Conservation (phyloP, 805 yeast species). For the Candida nanaspora region DNA sequence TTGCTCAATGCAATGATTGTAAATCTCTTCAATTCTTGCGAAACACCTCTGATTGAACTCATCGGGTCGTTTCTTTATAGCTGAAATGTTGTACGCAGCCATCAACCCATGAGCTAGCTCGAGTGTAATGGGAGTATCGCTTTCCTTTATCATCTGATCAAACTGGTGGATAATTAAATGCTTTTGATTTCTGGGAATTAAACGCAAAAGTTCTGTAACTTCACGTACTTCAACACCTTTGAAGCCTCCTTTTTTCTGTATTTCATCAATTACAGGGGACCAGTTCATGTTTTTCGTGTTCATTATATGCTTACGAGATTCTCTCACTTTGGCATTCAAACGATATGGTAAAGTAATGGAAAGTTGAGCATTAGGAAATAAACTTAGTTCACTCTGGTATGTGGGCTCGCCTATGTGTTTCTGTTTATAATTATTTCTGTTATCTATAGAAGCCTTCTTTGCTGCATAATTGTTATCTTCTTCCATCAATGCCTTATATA, state of each 20-base stretch:
- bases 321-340: constrained; percentile 30
- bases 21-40: constrained; percentile 27
- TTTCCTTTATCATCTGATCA: constrained; percentile 30
- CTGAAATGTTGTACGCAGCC: constrained; percentile 17
- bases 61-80: constrained; percentile 8
- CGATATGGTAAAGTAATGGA: constrained; percentile 27
- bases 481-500: constrained; percentile 17
- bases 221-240: constrained; percentile 25
- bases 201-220: constrained; percentile 28
- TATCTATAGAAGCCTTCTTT: constrained; percentile 4
- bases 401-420: no score
- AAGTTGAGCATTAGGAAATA: constrained; percentile 21
- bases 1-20: constrained; percentile 19
- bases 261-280: constrained; percentile 35
- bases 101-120: constrained; percentile 32
- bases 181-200: constrained; percentile 34
- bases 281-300: constrained; percentile 36
- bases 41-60: constrained; percentile 16
- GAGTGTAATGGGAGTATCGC: constrained; percentile 24
- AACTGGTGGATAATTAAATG: constrained; percentile 26
- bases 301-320: constrained; percentile 32
- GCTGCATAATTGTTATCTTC: no score
- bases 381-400: not conserved
- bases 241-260: constrained; percentile 29
- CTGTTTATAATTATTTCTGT: constrained; percentile 5